Conservation (phyloP, 1,139 yeast genomes). For the Lodderomyces elongisporus region DNA sequence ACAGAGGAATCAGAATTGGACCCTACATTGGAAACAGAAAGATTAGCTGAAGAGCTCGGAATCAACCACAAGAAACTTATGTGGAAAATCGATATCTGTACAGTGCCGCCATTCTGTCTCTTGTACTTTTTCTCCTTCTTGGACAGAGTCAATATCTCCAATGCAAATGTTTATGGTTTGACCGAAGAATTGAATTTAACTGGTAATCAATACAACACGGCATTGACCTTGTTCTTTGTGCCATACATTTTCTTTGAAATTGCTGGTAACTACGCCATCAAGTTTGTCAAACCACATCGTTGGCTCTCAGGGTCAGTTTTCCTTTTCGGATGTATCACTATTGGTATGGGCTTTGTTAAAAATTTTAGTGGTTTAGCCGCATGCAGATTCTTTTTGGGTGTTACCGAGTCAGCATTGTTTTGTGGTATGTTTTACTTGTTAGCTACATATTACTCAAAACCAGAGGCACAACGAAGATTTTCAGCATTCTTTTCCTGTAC, state of each 20-base stretch:
- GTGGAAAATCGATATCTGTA: slow-evolving; percentile 60
- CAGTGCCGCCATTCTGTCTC: slow-evolving; percentile 66
- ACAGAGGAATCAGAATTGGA: too few relatives aligned
- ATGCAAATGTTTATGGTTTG: slow-evolving; percentile 68
- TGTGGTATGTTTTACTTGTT: slow-evolving; percentile 70
- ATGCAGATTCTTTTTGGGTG: slow-evolving; percentile 60
- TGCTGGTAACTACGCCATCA: slow-evolving; percentile 59
- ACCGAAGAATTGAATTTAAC: slow-evolving; percentile 44
- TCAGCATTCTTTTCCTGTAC: slow-evolving; percentile 56
- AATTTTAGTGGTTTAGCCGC: slow-evolving; percentile 56
- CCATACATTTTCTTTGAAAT: slow-evolving; percentile 68
- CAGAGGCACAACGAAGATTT: slow-evolving; percentile 65
- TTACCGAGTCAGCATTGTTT: slow-evolving; percentile 65
- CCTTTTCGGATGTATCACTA: slow-evolving; percentile 57
- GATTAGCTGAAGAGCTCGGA: slow-evolving; percentile 28
- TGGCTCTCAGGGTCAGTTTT: slow-evolving; percentile 58
- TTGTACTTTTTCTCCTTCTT: slow-evolving; percentile 64
- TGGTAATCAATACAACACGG: slow-evolving; percentile 59
- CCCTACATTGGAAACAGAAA: slow-evolving; percentile 20
- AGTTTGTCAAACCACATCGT: slow-evolving; percentile 56
- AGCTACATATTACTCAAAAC: slow-evolving; percentile 50
- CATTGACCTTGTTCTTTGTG: slow-evolving; percentile 65
- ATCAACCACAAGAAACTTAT: slow-evolving; percentile 45
- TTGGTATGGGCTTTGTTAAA: slow-evolving; percentile 61
- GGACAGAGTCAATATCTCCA: slow-evolving; percentile 71